These are phyloP conservation scores for Russula lepida DNA, from an alignment of 768 basidiomycete species.

Conservation along the genomic window DNA sequence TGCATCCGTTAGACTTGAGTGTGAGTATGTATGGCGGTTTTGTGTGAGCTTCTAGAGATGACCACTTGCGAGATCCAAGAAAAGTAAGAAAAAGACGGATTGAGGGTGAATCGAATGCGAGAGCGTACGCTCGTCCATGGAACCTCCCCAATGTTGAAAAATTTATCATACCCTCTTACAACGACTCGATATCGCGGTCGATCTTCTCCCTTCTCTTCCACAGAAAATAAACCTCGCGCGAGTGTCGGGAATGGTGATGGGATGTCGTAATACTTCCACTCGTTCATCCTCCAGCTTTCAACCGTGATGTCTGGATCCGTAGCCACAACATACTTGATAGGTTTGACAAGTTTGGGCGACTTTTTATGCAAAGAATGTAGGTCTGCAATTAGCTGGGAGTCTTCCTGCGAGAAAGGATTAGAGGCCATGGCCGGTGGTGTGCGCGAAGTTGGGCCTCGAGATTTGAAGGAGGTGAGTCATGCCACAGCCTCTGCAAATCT, in stretches of 20 bases:
- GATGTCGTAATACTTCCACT: conserved; percentile 85
- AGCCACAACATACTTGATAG: conserved; percentile 47
- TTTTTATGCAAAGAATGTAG: conserved; percentile 46
- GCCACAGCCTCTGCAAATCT: too few species aligned
- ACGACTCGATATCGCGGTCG: conserved; percentile 53
- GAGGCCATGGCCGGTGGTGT: conserved; percentile 21
- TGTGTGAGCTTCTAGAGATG: conserved; percentile 58
- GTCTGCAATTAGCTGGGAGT: conserved; percentile 52
- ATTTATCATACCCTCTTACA: conserved; percentile 93
- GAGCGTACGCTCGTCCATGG: conserved; percentile 82
- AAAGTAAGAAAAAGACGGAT: neutral
- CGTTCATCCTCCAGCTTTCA: conserved; percentile 96
- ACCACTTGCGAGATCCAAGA: conserved; percentile 53
- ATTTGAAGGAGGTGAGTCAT: too few species aligned
- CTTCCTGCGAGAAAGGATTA: conserved; percentile 29
- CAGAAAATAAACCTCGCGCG: conserved; percentile 85
- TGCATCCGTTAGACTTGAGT: conserved; percentile 92
- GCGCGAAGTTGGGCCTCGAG: neutral
- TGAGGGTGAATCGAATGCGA: neutral
- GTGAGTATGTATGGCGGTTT: conserved; percentile 76
- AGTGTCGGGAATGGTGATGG: conserved; percentile 91
- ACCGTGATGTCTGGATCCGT: conserved; percentile 47
- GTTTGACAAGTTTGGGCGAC: conserved; percentile 57
- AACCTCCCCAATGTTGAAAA: conserved; percentile 96
- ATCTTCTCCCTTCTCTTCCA: conserved; percentile 34